Conservation (phyloP, 257 asterid species). For the Nemophila menziesii region DNA sequence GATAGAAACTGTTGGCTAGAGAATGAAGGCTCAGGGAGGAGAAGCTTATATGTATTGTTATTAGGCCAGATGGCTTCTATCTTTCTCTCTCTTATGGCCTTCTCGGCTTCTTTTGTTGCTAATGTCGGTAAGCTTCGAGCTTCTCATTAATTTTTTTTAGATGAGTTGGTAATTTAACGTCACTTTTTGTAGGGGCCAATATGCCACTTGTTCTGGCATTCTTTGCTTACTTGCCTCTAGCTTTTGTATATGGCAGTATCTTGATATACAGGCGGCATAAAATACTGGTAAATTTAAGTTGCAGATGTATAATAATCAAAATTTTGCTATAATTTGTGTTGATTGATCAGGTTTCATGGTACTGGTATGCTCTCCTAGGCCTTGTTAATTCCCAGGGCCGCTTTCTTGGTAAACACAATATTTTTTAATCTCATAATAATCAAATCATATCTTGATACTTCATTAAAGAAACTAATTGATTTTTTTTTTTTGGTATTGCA, state of each 20-base stretch:
- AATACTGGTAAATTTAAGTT: constrained; percentile 34
- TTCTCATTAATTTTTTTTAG: too few relatives aligned
- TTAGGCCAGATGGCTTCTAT: constrained; percentile 45
- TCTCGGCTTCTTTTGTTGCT: constrained; percentile 38
- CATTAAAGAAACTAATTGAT: not conserved
- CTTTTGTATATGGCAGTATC: constrained; percentile 42
- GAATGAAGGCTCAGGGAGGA: too few relatives aligned
- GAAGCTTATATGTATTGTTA: too few relatives aligned
- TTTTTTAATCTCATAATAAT: not conserved
- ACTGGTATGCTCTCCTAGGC: constrained; percentile 43
- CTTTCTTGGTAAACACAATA: constrained; percentile 30
- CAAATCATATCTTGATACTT: not conserved
- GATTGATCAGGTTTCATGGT: constrained; percentile 39
- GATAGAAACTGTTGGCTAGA: too few relatives aligned
- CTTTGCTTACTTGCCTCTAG: constrained; percentile 30
- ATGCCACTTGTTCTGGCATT: constrained; percentile 47
- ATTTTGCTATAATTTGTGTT: not conserved
- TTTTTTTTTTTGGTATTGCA: constrained; percentile 9
- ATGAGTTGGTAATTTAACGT: too few relatives aligned
- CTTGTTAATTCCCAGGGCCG: constrained; percentile 50
- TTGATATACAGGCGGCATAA: constrained; percentile 36
- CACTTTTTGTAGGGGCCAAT: constrained; percentile 28
- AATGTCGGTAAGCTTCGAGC: constrained; percentile 15
- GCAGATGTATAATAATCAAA: too few relatives aligned
- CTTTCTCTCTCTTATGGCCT: constrained; percentile 19